Conservation (phyloP, 345 rosid species). For the Isatis tinctoria region DNA sequence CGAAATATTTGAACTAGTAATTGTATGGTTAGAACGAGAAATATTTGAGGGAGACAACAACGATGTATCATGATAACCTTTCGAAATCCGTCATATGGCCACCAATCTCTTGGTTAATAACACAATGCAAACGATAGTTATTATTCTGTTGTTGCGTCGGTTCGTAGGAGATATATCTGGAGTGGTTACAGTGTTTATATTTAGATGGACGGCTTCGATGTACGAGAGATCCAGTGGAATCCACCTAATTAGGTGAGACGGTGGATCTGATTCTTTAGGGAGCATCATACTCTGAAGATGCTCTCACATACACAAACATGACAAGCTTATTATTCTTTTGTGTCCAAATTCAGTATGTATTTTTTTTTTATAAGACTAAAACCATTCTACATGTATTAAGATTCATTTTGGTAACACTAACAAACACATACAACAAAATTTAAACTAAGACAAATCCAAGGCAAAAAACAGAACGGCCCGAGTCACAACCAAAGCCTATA, state of each 20-base stretch:
- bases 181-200: constrained; percentile 24
- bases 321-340: neutral
- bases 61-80: no score
- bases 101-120: neutral
- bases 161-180: constrained; percentile 2
- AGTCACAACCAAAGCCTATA: constrained; percentile 6
- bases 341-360: neutral
- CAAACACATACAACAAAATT: neutral
- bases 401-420: neutral
- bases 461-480: constrained; percentile 13
- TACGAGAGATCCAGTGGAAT: constrained; percentile 6
- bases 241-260: constrained; percentile 25
- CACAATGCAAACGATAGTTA: constrained; percentile 6
- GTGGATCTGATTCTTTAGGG: constrained; percentile 2
- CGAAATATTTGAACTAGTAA: no score
- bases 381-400: neutral
- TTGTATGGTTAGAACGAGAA: no score
- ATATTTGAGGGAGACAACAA: no score
- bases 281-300: neutral
- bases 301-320: constrained; percentile 5
- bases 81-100: neutral
- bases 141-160: constrained; percentile 19
- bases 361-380: neutral
- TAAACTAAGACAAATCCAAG: constrained; percentile 6
- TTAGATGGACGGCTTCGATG: constrained; percentile 22